Percentiles rank a stretch among this genome's conserved stretches.
These are phyloP conservation scores for Neonectria sp. DNA, from an alignment of 2,329 filamentous ascomycete species.

Conservation along the genomic window DNA sequence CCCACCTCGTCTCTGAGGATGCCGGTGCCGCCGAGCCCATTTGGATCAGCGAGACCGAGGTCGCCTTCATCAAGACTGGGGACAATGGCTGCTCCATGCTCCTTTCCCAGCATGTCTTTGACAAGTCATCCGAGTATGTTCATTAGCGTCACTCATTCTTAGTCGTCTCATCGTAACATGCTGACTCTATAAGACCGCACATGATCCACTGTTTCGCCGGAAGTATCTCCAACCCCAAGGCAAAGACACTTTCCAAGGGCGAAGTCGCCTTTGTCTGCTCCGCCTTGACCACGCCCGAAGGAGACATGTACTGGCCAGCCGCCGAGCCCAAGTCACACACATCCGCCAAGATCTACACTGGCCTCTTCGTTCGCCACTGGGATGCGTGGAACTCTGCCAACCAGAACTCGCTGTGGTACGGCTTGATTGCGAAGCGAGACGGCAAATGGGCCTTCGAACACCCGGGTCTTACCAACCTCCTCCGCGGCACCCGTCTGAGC, in stretches of 20 bases:
- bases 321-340: slow-evolving; percentile 72
- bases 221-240: slow-evolving; percentile 71
- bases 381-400: slow-evolving; percentile 81
- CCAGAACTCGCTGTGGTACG: slow-evolving; percentile 81
- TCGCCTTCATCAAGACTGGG: slow-evolving; percentile 67
- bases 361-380: slow-evolving; percentile 87
- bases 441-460: slow-evolving; percentile 59
- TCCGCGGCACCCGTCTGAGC: slow-evolving; percentile 72
- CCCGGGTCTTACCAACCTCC: slow-evolving; percentile 72
- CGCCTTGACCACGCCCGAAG: slow-evolving; percentile 77
- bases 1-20: slow-evolving; percentile 76
- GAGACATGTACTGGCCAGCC: slow-evolving; percentile 77
- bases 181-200: slow-evolving; percentile 47
- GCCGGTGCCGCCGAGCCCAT: slow-evolving; percentile 77
- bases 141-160: not conserved
- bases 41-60: slow-evolving; percentile 81
- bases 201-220: slow-evolving; percentile 67
- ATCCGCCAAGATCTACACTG: slow-evolving; percentile 79
- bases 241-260: slow-evolving; percentile 64
- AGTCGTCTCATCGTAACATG: not conserved
- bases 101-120: slow-evolving; percentile 55
- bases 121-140: slow-evolving; percentile 58
- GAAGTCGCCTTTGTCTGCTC: slow-evolving; percentile 71
- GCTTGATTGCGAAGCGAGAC: slow-evolving; percentile 66
- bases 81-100: slow-evolving; percentile 65